phyloP scores from a whole-genome alignment of 2,329 filamentous ascomycete genomes.

The Aspergillus sp. region DNA sequence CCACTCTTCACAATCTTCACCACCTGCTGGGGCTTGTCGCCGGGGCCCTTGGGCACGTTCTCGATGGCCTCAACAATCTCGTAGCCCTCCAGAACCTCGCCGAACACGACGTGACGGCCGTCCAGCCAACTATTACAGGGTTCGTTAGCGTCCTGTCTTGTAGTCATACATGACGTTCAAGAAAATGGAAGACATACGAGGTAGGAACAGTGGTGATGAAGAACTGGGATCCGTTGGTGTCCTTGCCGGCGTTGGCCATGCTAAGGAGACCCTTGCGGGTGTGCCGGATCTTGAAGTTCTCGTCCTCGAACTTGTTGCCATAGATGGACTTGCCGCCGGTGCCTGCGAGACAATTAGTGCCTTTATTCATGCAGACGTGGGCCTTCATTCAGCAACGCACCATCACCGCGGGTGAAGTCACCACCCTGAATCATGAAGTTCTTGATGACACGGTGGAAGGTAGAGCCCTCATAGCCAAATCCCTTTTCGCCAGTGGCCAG shows the following conservation, averaged over 20 bases:
- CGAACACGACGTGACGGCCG: slow-evolving; percentile 65
- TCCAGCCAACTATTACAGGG: slow-evolving; percentile 53
- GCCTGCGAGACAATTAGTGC: slow-evolving; percentile 33
- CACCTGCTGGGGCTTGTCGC: slow-evolving; percentile 56
- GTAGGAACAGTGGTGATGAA: slow-evolving; percentile 64
- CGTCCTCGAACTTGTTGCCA: slow-evolving; percentile 63
- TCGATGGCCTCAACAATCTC: slow-evolving; percentile 62
- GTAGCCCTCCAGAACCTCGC: slow-evolving; percentile 66
- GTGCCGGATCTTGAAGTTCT: slow-evolving; percentile 71
- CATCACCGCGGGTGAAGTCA: slow-evolving; percentile 64
- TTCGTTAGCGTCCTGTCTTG: slow-evolving; percentile 4
- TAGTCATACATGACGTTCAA: neutral
- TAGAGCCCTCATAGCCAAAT: slow-evolving; percentile 64
- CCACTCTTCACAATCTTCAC: slow-evolving; percentile 67
- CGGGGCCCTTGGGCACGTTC: slow-evolving; percentile 55
- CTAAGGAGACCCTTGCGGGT: slow-evolving; percentile 62
- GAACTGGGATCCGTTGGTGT: slow-evolving; percentile 66
- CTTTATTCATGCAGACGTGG: neutral
- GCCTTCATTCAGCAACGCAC: slow-evolving; percentile 23
- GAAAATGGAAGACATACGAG: slow-evolving; percentile 30
- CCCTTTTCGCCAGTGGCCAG: slow-evolving; percentile 66
- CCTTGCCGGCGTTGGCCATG: slow-evolving; percentile 65
- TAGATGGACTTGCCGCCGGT: slow-evolving; percentile 69
- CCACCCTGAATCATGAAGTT: slow-evolving; percentile 70
- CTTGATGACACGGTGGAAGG: slow-evolving; percentile 69